Percentiles rank a stretch among this genome's conserved stretches.
phyloP scores from a whole-genome alignment of 83 land plant species.

The Thuja plicata region DNA sequence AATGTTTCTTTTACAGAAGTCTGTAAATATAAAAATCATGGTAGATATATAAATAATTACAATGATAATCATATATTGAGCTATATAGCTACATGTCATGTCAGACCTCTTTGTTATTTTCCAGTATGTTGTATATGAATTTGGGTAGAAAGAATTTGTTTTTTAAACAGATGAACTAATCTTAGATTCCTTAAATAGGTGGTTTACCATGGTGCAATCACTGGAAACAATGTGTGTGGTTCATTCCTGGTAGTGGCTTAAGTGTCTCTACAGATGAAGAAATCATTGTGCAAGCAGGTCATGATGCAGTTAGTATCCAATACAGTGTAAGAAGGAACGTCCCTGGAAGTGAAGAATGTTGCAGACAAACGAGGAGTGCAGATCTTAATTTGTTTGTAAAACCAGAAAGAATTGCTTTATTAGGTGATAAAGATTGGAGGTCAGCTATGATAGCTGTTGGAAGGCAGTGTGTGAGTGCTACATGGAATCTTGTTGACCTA shows the following conservation, averaged over 20 bases:
- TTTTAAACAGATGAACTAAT: not conserved
- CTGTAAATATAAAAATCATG: not conserved
- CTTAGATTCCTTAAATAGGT: conserved; percentile 24
- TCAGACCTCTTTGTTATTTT: not conserved
- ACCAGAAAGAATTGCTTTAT: conserved; percentile 83
- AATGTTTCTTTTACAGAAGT: not conserved
- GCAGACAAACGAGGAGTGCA: not conserved
- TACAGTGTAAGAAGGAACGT: conserved; percentile 37
- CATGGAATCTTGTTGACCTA: not conserved
- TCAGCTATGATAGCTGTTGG: conserved; percentile 38
- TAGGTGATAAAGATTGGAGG: conserved; percentile 77
- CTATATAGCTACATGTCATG: not conserved
- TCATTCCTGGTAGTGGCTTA: conserved; percentile 56
- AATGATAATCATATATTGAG: not conserved
- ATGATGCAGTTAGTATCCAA: conserved; percentile 62
- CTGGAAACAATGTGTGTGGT: conserved; percentile 96
- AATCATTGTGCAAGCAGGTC: conserved; percentile 57
- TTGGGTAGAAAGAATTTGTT: not conserved
- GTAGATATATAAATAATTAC: not conserved
- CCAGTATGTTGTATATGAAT: not conserved
- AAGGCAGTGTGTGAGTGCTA: conserved; percentile 55
- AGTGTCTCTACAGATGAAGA: conserved; percentile 36
- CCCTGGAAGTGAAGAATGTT: conserved; percentile 2
- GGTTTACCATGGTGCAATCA: conserved; percentile 77
- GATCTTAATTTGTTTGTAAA: conserved; percentile 30